phyloP scores from a whole-genome alignment of 192 early-diverging fungal species.

The Kickxella alabastrina region DNA sequence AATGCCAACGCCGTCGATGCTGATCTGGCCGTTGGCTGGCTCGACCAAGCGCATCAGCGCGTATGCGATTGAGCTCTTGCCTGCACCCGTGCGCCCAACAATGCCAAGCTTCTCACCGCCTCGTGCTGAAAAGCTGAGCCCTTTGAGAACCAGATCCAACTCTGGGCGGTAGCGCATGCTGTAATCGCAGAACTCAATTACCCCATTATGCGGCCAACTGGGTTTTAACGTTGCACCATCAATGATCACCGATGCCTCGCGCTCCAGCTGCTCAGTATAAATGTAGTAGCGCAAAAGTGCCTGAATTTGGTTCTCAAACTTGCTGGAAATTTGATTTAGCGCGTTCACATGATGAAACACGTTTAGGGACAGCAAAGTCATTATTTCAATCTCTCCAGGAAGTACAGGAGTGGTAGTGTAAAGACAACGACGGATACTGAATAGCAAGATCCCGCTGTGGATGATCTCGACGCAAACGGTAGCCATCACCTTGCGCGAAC shows the following conservation, averaged over 20 bases:
- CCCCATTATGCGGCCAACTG: constrained; percentile 64
- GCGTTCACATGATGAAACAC: not conserved
- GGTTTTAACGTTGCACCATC: constrained; percentile 48
- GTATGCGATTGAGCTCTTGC: no score
- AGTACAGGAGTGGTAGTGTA: not conserved
- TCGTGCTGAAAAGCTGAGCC: constrained; percentile 55
- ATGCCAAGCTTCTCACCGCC: constrained; percentile 71
- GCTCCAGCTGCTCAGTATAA: not conserved
- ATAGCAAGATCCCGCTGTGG: not conserved
- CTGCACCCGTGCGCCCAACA: constrained; percentile 82
- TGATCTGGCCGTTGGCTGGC: no score
- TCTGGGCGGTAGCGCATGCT: constrained; percentile 14
- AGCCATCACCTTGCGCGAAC: no score
- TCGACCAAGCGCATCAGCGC: no score
- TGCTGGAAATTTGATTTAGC: not conserved
- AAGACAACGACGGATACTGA: not conserved
- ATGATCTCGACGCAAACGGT: not conserved
- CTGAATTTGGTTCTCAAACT: not conserved
- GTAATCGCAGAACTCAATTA: constrained; percentile 52
- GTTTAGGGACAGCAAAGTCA: not conserved
- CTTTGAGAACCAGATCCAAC: constrained; percentile 3
- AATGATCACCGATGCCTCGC: constrained; percentile 63
- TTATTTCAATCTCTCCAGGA: not conserved
- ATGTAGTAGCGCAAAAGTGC: not conserved
- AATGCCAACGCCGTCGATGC: no score